These are phyloP conservation scores for Crassisporium funariophilum DNA, from an alignment of 768 basidiomycete genomes.

Conservation along the genomic window DNA sequence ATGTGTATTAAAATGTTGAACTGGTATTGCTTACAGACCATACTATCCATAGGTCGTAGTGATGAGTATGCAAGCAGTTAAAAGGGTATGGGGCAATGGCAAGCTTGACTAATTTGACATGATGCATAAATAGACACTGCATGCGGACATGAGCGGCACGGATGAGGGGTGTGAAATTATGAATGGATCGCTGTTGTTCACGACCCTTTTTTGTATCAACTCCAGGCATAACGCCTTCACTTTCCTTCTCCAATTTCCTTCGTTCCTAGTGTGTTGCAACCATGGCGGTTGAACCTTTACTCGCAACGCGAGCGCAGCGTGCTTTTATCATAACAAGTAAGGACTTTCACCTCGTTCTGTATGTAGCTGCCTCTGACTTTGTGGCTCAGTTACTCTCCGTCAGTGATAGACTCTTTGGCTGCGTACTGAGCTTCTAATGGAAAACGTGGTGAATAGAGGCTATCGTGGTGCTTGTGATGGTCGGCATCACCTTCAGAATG, in stretches of 20 bases:
- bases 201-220: too few species aligned
- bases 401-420: conserved; percentile 31
- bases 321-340: conserved; percentile 73
- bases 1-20: too few species aligned
- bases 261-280: conserved; percentile 15
- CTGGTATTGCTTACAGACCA: too few species aligned
- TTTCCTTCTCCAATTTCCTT: conserved; percentile 11
- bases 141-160: too few species aligned
- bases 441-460: conserved; percentile 54
- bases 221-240: too few species aligned
- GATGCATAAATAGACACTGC: too few species aligned
- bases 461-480: conserved; percentile 72
- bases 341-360: conserved; percentile 24
- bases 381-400: conserved; percentile 57
- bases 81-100: too few species aligned
- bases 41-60: too few species aligned
- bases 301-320: conserved; percentile 72
- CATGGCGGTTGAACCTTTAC: conserved; percentile 74
- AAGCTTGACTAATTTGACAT: too few species aligned
- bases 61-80: too few species aligned
- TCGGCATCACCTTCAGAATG: conserved; percentile 67
- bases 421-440: neutral
- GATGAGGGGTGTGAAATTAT: too few species aligned
- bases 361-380: conserved; percentile 8
- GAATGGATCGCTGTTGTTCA: too few species aligned